Evolutionary conservation across 345 rosid genomes (phyloP).

Genomic region (Gossypium stocksii): DNA sequence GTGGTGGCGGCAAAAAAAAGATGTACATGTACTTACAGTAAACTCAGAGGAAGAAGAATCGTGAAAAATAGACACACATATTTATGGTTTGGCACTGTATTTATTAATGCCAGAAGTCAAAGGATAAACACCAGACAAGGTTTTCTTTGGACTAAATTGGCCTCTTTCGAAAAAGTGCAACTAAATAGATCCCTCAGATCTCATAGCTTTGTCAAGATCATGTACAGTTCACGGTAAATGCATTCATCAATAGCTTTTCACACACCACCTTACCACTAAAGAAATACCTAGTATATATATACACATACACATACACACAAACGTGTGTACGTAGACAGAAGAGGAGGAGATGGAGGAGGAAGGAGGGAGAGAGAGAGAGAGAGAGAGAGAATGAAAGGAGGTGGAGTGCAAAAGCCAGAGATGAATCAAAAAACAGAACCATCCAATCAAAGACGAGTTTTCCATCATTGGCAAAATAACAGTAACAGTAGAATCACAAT

Average conservation of each 20-base stretch:
- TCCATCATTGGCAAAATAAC: slow-evolving; percentile 18
- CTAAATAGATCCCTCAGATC: slow-evolving; percentile 7
- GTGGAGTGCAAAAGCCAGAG: slow-evolving; percentile 1
- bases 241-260: slow-evolving; percentile 13
- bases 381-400: not conserved
- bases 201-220: not conserved
- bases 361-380: not conserved
- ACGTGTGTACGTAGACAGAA: no score
- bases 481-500: not conserved
- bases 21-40: no score
- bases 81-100: not conserved
- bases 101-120: not conserved
- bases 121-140: not conserved
- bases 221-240: not conserved
- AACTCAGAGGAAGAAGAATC: not conserved
- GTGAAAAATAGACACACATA: not conserved
- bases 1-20: no score
- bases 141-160: not conserved
- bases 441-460: slow-evolving; percentile 6
- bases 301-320: not conserved
- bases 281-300: not conserved
- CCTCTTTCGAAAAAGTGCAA: not conserved
- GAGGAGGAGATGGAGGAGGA: not conserved
- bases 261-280: slow-evolving; percentile 4
- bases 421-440: slow-evolving; percentile 10